Conservation (phyloP, 306 rosid species). For the Sindora glabra region DNA sequence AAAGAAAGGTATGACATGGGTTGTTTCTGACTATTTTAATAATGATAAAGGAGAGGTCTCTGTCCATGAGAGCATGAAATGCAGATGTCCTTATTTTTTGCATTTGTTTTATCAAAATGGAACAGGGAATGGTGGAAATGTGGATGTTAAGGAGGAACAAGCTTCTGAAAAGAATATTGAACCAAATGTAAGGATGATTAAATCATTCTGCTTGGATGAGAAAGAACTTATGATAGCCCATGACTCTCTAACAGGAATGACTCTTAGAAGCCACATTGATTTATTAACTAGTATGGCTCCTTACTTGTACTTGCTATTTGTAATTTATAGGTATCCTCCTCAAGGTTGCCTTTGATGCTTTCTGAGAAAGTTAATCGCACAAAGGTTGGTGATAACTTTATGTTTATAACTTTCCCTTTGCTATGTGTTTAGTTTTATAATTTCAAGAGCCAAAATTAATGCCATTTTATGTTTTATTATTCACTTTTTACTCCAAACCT, state of each 20-base stretch:
- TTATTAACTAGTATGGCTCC: constrained; percentile 10
- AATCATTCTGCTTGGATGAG: neutral
- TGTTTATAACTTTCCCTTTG: constrained; percentile 6
- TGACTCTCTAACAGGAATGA: neutral
- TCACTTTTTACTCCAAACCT: neutral
- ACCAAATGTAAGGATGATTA: constrained; percentile 47
- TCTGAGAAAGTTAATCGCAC: constrained; percentile 80
- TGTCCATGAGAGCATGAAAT: constrained; percentile 1
- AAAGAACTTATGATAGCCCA: neutral
- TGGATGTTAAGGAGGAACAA: constrained; percentile 51
- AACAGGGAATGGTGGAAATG: constrained; percentile 36
- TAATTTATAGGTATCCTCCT: constrained; percentile 62
- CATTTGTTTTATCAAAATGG: constrained; percentile 18
- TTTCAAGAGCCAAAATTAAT: neutral
- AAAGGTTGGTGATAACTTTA: constrained; percentile 49
- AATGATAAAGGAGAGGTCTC: neutral
- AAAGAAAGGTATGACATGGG: constrained; percentile 33
- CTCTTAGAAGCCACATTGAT: neutral
- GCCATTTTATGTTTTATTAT: neutral
- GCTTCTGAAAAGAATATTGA: constrained; percentile 41
- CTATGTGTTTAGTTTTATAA: neutral
- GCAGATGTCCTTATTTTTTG: constrained; percentile 9
- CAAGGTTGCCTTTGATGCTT: constrained; percentile 78
- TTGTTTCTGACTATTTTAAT: neutral
- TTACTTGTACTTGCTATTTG: constrained; percentile 18